Conservation (phyloP, 257 asterid species). For the Nemophila menziesii region DNA sequence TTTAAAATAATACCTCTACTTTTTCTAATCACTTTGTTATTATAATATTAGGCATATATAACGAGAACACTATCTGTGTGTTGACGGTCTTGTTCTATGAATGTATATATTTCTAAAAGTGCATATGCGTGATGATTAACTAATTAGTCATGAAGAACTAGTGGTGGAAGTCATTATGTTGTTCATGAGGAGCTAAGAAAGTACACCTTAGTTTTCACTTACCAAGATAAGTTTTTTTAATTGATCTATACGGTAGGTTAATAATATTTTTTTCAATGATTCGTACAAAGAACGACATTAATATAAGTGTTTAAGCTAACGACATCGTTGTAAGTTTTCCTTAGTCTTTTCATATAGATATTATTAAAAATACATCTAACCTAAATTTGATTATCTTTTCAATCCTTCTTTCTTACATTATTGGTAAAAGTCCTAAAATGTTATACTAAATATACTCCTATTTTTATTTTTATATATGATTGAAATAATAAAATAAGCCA, state of each 20-base stretch:
- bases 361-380: no score
- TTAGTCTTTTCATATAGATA: no score
- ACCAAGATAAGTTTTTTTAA: constrained; percentile 18
- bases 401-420: no score
- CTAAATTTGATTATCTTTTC: no score
- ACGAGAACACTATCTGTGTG: neutral
- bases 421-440: no score
- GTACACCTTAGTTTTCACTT: constrained; percentile 15
- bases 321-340: no score
- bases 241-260: constrained; percentile 1
- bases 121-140: constrained; percentile 1
- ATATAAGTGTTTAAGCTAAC: no score
- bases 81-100: constrained; percentile 6
- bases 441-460: no score
- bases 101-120: constrained; percentile 11
- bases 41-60: neutral
- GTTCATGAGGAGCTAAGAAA: constrained; percentile 18
- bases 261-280: constrained; percentile 4
- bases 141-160: neutral
- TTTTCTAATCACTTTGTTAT: neutral
- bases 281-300: no score
- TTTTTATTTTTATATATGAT: no score
- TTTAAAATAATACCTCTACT: neutral
- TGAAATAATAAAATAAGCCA: no score
- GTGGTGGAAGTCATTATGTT: constrained; percentile 29